A percentile compares a stretch with the other conserved stretches of the same genome.
Conservation (phyloP, 495 filamentous ascomycete genomes). For the Penicillium pulvis region DNA sequence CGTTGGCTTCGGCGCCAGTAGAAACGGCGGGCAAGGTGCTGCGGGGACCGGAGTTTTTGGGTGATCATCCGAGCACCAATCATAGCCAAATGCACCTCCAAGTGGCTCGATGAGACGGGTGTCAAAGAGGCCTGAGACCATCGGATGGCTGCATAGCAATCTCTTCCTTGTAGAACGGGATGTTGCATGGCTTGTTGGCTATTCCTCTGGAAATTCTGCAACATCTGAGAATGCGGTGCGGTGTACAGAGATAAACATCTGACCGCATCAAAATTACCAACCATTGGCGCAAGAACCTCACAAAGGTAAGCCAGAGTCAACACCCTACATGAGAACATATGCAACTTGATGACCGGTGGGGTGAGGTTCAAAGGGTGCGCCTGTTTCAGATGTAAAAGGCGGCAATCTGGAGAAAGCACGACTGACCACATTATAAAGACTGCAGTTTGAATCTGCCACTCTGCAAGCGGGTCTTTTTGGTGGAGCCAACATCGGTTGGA, state of each 20-base stretch:
- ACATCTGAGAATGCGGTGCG: constrained; percentile 11
- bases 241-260: constrained; percentile 27
- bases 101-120: constrained; percentile 29
- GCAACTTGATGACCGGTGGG: not conserved
- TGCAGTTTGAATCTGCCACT: constrained; percentile 18
- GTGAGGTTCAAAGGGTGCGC: not conserved
- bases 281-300: not conserved
- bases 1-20: not conserved
- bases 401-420: not conserved
- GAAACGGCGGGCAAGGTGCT: constrained; percentile 14
- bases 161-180: constrained; percentile 36
- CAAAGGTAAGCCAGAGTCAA: not conserved
- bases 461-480: constrained; percentile 7
- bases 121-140: constrained; percentile 41
- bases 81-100: constrained; percentile 5
- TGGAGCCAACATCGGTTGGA: not conserved
- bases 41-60: constrained; percentile 30
- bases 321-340: constrained; percentile 5
- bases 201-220: constrained; percentile 17
- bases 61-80: constrained; percentile 22
- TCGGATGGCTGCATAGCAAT: constrained; percentile 42
- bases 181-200: constrained; percentile 28
- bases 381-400: not conserved
- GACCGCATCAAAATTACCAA: constrained; percentile 18
- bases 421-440: constrained; percentile 8